These are phyloP conservation scores for Ustilago curta DNA, from an alignment of 1,284 basidiomycete genomes.

Conservation along the genomic window DNA sequence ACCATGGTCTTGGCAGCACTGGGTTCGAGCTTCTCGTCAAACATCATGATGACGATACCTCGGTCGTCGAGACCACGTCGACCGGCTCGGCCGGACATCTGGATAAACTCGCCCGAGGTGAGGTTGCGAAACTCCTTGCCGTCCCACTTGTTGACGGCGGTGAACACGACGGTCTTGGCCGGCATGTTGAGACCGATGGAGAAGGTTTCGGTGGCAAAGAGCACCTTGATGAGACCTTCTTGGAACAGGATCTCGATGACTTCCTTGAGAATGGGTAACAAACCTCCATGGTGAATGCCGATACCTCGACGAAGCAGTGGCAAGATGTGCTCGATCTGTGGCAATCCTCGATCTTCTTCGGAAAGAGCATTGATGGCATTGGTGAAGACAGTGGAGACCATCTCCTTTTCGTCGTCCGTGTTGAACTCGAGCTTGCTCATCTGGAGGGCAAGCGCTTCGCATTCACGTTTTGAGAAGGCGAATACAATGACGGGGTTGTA, in stretches of 20 bases:
- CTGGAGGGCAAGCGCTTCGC: conserved; percentile 89
- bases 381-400: conserved; percentile 89
- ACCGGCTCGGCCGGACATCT: conserved; percentile 97
- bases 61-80: conserved; percentile 96
- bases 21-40: conserved; percentile 97
- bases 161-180: conserved; percentile 99
- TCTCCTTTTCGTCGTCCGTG: conserved; percentile 88
- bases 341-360: conserved; percentile 87
- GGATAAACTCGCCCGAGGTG: conserved; percentile 71
- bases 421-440: conserved; percentile 98
- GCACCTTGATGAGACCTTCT: conserved; percentile 97
- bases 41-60: conserved; percentile 99
- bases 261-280: conserved; percentile 97
- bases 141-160: conserved; percentile 93
- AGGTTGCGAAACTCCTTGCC: conserved; percentile 93
- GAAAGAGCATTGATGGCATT: conserved; percentile 93
- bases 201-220: conserved; percentile 99
- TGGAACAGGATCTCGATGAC: conserved; percentile 99
- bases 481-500: conserved; percentile 99
- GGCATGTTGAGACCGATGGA: conserved; percentile 99
- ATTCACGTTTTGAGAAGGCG: conserved; percentile 98
- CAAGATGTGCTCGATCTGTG: conserved; percentile 92
- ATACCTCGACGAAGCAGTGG: conserved; percentile 95
- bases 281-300: conserved; percentile 97
- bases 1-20: conserved; percentile 94